Evolutionary conservation across 2,329 filamentous ascomycete species (phyloP), one percentile per base, ranked within the genome.

Genomic region (Rutstroemia sp.): DNA sequence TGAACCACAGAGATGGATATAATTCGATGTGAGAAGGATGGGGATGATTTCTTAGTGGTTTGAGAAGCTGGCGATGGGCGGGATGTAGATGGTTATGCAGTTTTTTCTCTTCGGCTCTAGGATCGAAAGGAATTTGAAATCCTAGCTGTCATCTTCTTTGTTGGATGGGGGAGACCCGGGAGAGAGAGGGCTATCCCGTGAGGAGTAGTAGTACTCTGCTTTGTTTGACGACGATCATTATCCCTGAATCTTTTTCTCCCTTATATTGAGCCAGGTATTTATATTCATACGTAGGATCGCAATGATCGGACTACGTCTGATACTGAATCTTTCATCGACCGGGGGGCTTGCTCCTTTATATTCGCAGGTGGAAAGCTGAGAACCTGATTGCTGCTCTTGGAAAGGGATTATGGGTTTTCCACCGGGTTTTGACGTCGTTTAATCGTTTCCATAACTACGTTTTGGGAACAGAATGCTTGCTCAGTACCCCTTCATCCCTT

Each of bases 371-470:
- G 88, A 45, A 81, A 77, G 67, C 73, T 91, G 62, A 90, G 23
- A 91, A 74, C 78, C 85, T 0, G 88, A 92, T 64, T 75, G 77
- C 7, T 92, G 87, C 62, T 82, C 85, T 2, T 86, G 90, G 66
- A 83, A 84, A 70, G 79, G 88, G 54, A 73, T 91, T 2, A 71
- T 86, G 23, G 85, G 82, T 9, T 85, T 85, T 65, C 88, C 88
- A 0, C 85, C 88, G 0, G 86, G 87, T 92, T 3, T 72, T 92
- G 27, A 79, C 92, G 70, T 90, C 91, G 87, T 86, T 90, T 72
- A 87, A 86, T 65, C 73, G 83, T 49, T 67, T 65, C 75, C 92
- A 96, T 72, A 96, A 97, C 72, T 80, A 94, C 62, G 82, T 91
- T 0, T 91, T 88, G 1, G 80, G 23, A 23, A 23, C 23, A 23